Base-by-base conservation (phyloP, 495 filamentous ascomycete species). In the Hypoxylon fuscum region DNA sequence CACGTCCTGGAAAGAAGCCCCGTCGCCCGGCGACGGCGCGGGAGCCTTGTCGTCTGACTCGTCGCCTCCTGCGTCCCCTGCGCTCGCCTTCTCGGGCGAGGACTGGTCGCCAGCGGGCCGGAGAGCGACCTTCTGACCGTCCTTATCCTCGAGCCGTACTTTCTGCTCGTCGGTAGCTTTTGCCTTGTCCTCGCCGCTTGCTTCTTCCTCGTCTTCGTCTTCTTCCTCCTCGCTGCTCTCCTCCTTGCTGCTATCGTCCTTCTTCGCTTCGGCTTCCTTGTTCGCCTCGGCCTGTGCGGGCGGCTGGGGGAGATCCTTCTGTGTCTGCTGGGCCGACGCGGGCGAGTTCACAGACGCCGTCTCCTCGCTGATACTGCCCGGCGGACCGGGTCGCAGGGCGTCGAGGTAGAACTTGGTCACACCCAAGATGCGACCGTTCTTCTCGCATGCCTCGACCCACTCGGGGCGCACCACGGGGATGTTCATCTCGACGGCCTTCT, bases 381-480 rank as follows among this genome's bases (percentile, higher is more conserved):
- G 62, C 9, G 75, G 70, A 0, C 66, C 72, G 5, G 74, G 70
- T n/a, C 80, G 67, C 15, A 75, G 59, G 5, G 92, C 95, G 73
- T 95, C 92, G 5, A 99, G 80, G 74, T 99, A 99, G 72, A 97
- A 99, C 54, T 90, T 91, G 51, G 96, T 86, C 25, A 98, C 96
- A 35, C 94, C 92, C 14, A 97, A 88, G 64, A 99, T 96, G 41
- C 92, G 87, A 8, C 96, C 96, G 73, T 93, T 93, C 20, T 89
- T 79, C 78, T 99, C 95, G 72, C 95, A 99, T 9, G 90, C 93
- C 55, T 94, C 88, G 17, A 99, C 84, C 95, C 95, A 99, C 73
- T 98, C 96, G 15, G 96, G 96, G 58, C 93, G 82, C n/a, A 99
- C 96, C 9, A 98, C 91, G 5, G 95, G 95, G 42, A 99, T 96